Conservation (phyloP, 495 filamentous ascomycete species). For the Podospora appendiculata region DNA sequence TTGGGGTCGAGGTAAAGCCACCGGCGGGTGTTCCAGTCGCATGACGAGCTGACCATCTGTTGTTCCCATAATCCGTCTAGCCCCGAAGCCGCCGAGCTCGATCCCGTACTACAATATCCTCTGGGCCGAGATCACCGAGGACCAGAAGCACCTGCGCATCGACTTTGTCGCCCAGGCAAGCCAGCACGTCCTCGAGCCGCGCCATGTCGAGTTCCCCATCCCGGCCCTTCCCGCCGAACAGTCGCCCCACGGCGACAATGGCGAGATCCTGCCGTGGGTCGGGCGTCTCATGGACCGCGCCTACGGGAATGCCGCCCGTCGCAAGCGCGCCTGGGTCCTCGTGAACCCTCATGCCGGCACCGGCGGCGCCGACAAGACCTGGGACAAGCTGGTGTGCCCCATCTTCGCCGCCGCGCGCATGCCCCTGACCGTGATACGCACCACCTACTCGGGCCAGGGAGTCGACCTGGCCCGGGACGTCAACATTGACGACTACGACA, state of each 20-base stretch:
- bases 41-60: too few species aligned
- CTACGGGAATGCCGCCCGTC: constrained; percentile 58
- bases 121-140: constrained; percentile 57
- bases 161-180: constrained; percentile 53
- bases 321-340: constrained; percentile 75
- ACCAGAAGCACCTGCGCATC: constrained; percentile 56
- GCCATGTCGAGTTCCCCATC: constrained; percentile 17
- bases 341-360: constrained; percentile 89
- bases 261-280: constrained; percentile 56
- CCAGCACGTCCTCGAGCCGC: constrained; percentile 13
- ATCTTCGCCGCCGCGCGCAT: constrained; percentile 79
- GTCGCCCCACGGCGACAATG: constrained; percentile 16
- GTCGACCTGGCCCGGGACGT: constrained; percentile 69
- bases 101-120: constrained; percentile 82
- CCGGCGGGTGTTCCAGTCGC: too few species aligned
- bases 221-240: neutral
- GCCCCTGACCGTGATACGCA: constrained; percentile 66
- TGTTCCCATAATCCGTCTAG: too few species aligned
- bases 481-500: constrained; percentile 74
- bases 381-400: constrained; percentile 67
- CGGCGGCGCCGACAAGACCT: constrained; percentile 66
- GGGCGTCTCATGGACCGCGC: constrained; percentile 55
- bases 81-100: constrained; percentile 3
- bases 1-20: neutral
- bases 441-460: constrained; percentile 67